Evolutionary conservation across 1,139 yeast species (phyloP).

Genomic region (Nakaseomyces glabratus): DNA sequence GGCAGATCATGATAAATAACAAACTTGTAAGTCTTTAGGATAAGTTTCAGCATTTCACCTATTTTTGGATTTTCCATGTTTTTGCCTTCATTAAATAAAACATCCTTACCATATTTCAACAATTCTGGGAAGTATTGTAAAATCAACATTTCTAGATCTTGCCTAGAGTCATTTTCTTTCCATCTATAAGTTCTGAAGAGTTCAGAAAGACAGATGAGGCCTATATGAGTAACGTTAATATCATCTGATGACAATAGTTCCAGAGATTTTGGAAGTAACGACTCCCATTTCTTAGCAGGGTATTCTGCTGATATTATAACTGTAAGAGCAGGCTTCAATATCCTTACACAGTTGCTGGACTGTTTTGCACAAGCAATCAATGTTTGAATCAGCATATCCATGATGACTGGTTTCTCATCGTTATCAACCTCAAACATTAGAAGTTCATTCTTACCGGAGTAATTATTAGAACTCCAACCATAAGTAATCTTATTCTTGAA

Average conservation of each 20-base stretch:
- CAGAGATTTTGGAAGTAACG: constrained; percentile 51
- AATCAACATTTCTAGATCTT: constrained; percentile 52
- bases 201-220: constrained; percentile 67
- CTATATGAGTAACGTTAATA: constrained; percentile 58
- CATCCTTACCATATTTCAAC: constrained; percentile 52
- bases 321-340: constrained; percentile 55
- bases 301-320: constrained; percentile 60
- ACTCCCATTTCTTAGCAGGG: constrained; percentile 58
- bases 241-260: constrained; percentile 46
- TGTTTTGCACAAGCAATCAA: constrained; percentile 35
- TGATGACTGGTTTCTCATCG: constrained; percentile 65
- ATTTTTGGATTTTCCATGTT: constrained; percentile 38
- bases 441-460: constrained; percentile 27
- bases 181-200: constrained; percentile 70
- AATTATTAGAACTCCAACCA: constrained; percentile 45
- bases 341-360: constrained; percentile 30
- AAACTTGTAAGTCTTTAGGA: constrained; percentile 73
- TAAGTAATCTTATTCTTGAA: constrained; percentile 67
- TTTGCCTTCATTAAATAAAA: constrained; percentile 32
- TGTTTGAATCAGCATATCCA: constrained; percentile 43
- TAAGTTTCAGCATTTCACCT: constrained; percentile 71
- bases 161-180: constrained; percentile 55
- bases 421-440: constrained; percentile 39
- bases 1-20: constrained; percentile 79
- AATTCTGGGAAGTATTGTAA: constrained; percentile 60